Evolutionary conservation across 345 rosid species (phyloP).

Genomic region (Gossypium bickii): DNA sequence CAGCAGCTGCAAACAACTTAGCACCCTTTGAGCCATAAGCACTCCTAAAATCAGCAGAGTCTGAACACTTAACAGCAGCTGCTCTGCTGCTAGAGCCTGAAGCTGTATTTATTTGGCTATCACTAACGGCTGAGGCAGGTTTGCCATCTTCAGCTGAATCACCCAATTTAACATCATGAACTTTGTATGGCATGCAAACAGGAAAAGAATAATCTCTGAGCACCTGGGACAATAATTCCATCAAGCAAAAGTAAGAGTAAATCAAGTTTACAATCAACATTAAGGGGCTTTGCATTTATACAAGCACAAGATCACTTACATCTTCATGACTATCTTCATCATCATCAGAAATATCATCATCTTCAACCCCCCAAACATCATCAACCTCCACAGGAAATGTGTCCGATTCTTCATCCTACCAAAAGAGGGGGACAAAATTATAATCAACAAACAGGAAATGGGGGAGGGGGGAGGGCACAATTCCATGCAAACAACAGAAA

Average conservation of each 20-base stretch:
- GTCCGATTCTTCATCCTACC: conserved; percentile 89
- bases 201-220: conserved; percentile 85
- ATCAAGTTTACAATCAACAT: not conserved
- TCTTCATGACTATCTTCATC: conserved; percentile 92
- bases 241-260: not conserved
- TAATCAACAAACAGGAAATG: not conserved
- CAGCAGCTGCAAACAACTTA: conserved; percentile 97
- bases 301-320: conserved; percentile 43
- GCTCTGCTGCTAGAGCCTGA: conserved; percentile 83
- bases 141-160: conserved; percentile 68
- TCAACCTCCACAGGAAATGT: conserved; percentile 87
- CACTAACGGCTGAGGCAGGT: conserved; percentile 40
- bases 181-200: conserved; percentile 86
- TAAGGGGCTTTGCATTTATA: not conserved
- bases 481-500: not conserved
- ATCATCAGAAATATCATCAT: conserved; percentile 92
- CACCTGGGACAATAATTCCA: conserved; percentile 40
- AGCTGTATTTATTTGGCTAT: conserved; percentile 54
- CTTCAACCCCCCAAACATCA: conserved; percentile 92
- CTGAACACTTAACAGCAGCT: conserved; percentile 60
- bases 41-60: conserved; percentile 68
- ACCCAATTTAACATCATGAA: conserved; percentile 90
- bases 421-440: not conserved
- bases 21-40: conserved; percentile 91
- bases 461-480: not conserved